Evolutionary conservation across 2,329 filamentous ascomycete genomes (phyloP), one percentile per base, ranked within the genome.

Genomic region (Neonectria neomacrospora): DNA sequence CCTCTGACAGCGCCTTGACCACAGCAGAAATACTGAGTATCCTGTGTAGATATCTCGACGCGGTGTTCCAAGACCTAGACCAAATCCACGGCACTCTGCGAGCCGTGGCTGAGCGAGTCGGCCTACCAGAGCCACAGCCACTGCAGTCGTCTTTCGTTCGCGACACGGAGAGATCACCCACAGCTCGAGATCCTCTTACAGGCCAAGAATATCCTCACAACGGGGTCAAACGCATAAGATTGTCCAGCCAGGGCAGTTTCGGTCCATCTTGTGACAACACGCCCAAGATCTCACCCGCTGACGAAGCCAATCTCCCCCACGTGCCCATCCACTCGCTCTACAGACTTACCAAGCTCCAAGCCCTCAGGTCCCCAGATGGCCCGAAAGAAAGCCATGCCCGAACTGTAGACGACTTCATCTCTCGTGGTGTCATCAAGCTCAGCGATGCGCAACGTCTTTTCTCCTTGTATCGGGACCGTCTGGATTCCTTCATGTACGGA

Each of bases 371-470:
- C 0, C 74, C 75, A 8, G 73, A 76, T 30, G 54, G 56, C 6
- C 47, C 45, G 30, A 47, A 64, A 5, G 50, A 50, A 11, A 34
- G 34, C 5, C 60, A 58, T 12, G 55, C 28, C 32, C 58, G 42
- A 11, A 32, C 56, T 5, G 52, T 66, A 6, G 64, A 71, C 44
- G 77, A 78, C 54, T 71, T 79, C 9, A 75, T 79, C n/a, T 69
- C 75, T 1, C 68, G 70, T 2, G 83, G 83, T 0, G 60, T 76
- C 16, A 73, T 86, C 7, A 78, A 79, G 2, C 54, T 81, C 2
- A 76, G 78, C 9, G 82, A 85, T 62, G 84, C 83, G 0, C 79
- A 85, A 54, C 78, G 83, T 41, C 76, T 86, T 0, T 86, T 85
- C 70, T 73, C 77, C 3, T 78, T 84, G 22, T 86, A 84, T 67